Evolutionary conservation across 2,329 filamentous ascomycete genomes (phyloP).

Genomic region (Fusarium pseudonygamai): DNA sequence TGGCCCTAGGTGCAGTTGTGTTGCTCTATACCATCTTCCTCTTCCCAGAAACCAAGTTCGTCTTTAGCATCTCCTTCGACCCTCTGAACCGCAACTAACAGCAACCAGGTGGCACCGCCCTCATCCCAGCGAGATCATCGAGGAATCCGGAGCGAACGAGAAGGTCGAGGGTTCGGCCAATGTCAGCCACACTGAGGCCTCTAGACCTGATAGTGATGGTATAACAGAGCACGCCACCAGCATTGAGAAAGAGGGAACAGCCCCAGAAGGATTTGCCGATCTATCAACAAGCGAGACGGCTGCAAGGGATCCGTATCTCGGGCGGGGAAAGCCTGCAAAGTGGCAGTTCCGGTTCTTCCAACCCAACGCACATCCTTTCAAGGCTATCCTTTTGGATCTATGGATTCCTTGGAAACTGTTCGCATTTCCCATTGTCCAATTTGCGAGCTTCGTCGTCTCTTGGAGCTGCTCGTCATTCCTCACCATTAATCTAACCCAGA

Average conservation of each 20-base stretch:
- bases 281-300: neutral
- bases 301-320: neutral
- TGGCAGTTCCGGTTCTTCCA: neutral
- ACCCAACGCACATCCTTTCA: neutral
- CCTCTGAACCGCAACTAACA: neutral
- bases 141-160: neutral
- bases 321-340: neutral
- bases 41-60: neutral
- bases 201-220: neutral
- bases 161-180: neutral
- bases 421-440: neutral
- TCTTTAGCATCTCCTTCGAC: neutral
- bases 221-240: neutral
- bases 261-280: neutral
- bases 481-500: neutral
- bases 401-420: neutral
- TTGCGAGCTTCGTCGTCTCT: neutral
- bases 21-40: neutral
- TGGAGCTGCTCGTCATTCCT: slow-evolving; percentile 1
- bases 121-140: neutral
- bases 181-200: neutral
- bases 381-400: neutral
- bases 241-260: neutral
- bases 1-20: neutral
- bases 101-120: neutral